Evolutionary conservation across 805 yeast genomes (phyloP), one percentile per base, ranked within the genome.

Genomic region (Babjeviella inositovora): DNA sequence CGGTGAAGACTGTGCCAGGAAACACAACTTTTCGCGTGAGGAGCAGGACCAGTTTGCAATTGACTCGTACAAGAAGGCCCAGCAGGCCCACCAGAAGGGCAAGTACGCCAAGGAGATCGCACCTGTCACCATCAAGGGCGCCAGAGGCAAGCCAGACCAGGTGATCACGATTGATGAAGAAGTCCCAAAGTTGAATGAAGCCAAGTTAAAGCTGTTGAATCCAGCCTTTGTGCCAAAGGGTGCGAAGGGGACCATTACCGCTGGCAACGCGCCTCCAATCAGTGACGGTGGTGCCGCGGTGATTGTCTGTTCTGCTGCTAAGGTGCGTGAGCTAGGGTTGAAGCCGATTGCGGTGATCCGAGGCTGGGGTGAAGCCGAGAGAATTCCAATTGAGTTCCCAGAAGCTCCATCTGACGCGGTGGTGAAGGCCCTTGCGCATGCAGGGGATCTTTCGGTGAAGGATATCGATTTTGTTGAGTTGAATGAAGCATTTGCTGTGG

Each of bases 351-450:
- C 95, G 29, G 70, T 71, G 50, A 74, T 90, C 39, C 46, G 66
- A 25, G 93, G 95, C 30, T 87, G 94, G 93, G 98, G 93, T 53
- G 99, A 90, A 49, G 97, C 97, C 41, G 98, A 93, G 27, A 85
- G 82, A 49, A 70, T 71, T 20, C 98, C 99, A 34, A 67, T 76
- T 38, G 92, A 85, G 56, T 90, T 90, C 65, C 87, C 98, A 26
- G 77, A 90, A 53, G 84, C 97, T 15, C 98, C 99, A 34, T 57
- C 94, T 17, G 60, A 82, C 44, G 95, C 98, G 25, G 71, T 87
- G 39, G 95, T 94, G 55, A 87, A 85, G 63, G 97, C 96, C 18
- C 62, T 90, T 41, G 76, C 81, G 53, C 90, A 74, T 42, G 93
- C 96, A 19, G 65, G 70, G 11, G n/a, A n/a, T 23, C 41, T 85